These are phyloP conservation scores for Euphorbia lathyris DNA, from an alignment of 345 rosid species.

Conservation along the genomic window DNA sequence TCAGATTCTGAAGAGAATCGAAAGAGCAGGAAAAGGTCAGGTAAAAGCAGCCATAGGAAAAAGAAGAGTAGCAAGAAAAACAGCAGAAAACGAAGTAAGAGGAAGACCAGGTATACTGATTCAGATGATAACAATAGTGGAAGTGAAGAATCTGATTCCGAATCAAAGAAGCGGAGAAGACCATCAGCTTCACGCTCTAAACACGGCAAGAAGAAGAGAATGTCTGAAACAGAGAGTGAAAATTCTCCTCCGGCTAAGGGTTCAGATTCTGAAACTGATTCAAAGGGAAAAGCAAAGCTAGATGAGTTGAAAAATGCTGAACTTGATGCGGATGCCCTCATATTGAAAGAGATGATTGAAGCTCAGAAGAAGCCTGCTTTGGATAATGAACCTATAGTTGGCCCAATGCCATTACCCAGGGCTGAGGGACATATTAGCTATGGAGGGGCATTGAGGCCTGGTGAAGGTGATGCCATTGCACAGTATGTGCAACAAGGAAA, in stretches of 20 bases:
- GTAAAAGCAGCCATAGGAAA: conserved; percentile 34
- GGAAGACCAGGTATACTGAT: conserved; percentile 21
- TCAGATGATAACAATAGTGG: conserved; percentile 23
- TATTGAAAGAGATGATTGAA: conserved; percentile 71
- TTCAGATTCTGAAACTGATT: conserved; percentile 41
- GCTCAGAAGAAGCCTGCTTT: conserved; percentile 70
- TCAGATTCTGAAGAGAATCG: conserved; percentile 42
- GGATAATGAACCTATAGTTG: conserved; percentile 67
- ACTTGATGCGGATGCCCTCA: conserved; percentile 61
- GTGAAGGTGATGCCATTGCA: conserved; percentile 99
- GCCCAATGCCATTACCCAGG: conserved; percentile 88
- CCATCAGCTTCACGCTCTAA: conserved; percentile 27
- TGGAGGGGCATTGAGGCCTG: conserved; percentile 97
- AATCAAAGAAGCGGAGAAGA: conserved; percentile 42
- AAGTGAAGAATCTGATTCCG: conserved; percentile 16
- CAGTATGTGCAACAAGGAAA: conserved; percentile 99
- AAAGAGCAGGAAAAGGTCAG: conserved; percentile 28
- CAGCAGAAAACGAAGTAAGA: conserved; percentile 28
- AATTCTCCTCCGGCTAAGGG: conserved; percentile 21
- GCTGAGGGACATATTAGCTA: conserved; percentile 97
- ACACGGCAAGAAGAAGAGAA: conserved; percentile 36
- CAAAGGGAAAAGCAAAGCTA: conserved; percentile 16
- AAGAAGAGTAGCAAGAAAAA: conserved; percentile 27
- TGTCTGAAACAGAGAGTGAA: conserved; percentile 41
- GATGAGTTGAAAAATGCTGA: conserved; percentile 53